phyloP scores from a whole-genome alignment of 78 protist genomes.

The Creolimax fragrantissima region DNA sequence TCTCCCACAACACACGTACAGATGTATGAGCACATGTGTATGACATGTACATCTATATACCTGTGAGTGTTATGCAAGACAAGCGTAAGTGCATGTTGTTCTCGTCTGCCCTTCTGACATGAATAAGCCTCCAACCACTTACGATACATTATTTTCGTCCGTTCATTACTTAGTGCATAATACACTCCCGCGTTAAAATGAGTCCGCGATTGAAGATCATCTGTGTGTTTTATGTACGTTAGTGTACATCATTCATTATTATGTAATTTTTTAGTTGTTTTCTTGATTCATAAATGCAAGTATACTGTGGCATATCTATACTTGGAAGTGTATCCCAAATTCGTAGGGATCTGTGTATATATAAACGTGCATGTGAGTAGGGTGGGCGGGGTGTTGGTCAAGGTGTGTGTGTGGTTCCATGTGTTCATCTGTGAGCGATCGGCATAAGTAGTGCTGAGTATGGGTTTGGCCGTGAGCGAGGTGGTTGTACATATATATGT shows the following conservation, averaged over 20 bases:
- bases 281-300: background rate
- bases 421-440: background rate
- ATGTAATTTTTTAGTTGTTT: too few species aligned
- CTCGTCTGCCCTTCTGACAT: constrained; percentile 12
- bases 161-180: constrained; percentile 17
- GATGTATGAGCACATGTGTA: background rate
- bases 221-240: background rate
- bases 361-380: background rate
- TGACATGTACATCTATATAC: too few species aligned
- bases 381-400: too few species aligned
- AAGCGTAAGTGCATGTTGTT: constrained; percentile 1
- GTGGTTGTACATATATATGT: too few species aligned
- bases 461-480: too few species aligned
- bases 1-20: too few species aligned
- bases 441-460: too few species aligned
- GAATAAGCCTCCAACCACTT: constrained; percentile 12
- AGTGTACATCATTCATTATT: too few species aligned
- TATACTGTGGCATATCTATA: background rate
- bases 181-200: constrained; percentile 26
- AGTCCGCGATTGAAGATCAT: background rate
- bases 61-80: constrained; percentile 5
- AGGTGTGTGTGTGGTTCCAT: background rate
- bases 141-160: background rate
- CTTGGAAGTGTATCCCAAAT: background rate
- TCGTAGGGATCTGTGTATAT: background rate